Evolutionary conservation across 148 eudicot genomes (phyloP).

Genomic region (Arbutus unedo): DNA sequence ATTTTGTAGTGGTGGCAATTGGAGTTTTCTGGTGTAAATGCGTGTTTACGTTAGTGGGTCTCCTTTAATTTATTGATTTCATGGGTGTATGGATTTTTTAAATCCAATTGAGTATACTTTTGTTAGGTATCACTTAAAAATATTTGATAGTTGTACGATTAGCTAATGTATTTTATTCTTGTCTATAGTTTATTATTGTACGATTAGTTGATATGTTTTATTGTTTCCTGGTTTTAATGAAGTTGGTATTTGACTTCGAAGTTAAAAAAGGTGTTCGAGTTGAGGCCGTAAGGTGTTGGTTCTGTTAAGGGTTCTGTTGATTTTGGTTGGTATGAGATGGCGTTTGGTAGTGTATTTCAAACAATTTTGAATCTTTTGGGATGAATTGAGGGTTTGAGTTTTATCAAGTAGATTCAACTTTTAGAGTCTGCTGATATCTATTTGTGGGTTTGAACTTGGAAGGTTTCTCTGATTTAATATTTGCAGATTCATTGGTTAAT

Average conservation of each 20-base stretch:
- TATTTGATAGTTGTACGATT: background rate
- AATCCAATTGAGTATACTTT: background rate
- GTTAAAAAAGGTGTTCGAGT: constrained; percentile 11
- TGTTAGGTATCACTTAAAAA: background rate
- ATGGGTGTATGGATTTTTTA: background rate
- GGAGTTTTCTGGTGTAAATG: background rate
- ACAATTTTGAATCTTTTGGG: background rate
- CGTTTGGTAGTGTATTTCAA: background rate
- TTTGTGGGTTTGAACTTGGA: constrained; percentile 12
- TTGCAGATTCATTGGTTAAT: background rate
- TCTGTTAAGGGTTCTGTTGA: constrained; percentile 8
- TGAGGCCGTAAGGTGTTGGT: background rate
- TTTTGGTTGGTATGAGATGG: constrained; percentile 5
- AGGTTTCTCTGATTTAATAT: background rate
- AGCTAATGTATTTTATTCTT: background rate
- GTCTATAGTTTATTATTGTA: no score
- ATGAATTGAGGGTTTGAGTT: background rate
- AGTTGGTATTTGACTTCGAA: constrained; percentile 35
- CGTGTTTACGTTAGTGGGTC: background rate
- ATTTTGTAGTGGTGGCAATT: background rate
- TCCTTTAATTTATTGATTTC: background rate
- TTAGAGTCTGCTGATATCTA: background rate
- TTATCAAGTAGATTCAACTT: constrained; percentile 4
- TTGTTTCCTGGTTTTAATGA: constrained; percentile 22
- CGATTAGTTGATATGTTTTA: no score